These are phyloP conservation scores for Phlebiopsis gigantea DNA, from an alignment of 768 basidiomycete genomes.

Conservation along the genomic window DNA sequence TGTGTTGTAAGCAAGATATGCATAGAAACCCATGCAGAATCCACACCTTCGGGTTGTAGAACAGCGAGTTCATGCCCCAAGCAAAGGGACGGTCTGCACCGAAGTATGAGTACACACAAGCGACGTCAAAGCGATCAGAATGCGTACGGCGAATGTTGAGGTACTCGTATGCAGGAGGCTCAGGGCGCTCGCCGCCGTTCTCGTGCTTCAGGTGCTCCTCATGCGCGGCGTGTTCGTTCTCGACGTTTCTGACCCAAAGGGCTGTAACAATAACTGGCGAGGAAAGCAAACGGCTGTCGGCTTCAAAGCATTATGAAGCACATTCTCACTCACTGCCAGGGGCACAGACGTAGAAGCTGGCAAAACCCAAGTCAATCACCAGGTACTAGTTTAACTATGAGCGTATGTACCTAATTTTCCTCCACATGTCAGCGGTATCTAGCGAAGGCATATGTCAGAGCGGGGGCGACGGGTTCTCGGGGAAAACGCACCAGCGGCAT, in stretches of 20 bases:
- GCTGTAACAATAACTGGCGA: slow-evolving; percentile 21
- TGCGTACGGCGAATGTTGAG: slow-evolving; percentile 54
- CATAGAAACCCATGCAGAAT: background rate
- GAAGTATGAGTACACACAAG: background rate
- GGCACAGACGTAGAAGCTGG: slow-evolving; percentile 68
- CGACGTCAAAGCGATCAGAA: background rate
- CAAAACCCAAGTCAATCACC: slow-evolving; percentile 12
- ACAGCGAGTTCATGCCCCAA: slow-evolving; percentile 80
- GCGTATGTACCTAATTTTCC: slow-evolving; percentile 70
- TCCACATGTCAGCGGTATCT: slow-evolving; percentile 82
- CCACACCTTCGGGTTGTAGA: slow-evolving; percentile 72
- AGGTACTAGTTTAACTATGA: background rate
- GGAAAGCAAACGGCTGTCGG: slow-evolving; percentile 2
- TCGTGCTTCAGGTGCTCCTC: slow-evolving; percentile 64
- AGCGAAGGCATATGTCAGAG: background rate
- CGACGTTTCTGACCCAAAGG: slow-evolving; percentile 46
- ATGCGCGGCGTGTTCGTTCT: slow-evolving; percentile 66
- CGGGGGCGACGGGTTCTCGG: background rate
- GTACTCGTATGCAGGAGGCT: slow-evolving; percentile 68
- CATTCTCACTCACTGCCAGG: slow-evolving; percentile 73
- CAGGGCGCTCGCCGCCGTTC: slow-evolving; percentile 68
- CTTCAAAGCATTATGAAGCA: background rate
- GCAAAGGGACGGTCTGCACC: slow-evolving; percentile 62
- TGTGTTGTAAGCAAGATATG: background rate
- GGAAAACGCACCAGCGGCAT: slow-evolving; percentile 21